Conservation (phyloP, 2,329 filamentous ascomycete species). For the Neofusicoccum sp. region DNA sequence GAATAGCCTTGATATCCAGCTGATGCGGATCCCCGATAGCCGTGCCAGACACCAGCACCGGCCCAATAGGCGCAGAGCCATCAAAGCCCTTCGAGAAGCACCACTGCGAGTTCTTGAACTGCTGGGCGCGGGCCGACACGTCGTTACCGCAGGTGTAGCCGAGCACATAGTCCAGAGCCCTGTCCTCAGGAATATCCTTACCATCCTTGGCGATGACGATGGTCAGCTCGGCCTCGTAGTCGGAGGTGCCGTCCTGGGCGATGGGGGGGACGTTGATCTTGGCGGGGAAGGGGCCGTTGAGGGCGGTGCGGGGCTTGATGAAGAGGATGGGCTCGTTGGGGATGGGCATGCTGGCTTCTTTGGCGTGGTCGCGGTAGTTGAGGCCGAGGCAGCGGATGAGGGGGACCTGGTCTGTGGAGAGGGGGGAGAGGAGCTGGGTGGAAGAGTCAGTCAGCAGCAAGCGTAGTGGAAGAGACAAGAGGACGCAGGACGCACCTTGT, state of each 20-base stretch:
- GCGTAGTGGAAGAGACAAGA: not conserved
- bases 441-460: not conserved
- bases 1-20: slow-evolving; percentile 46
- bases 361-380: slow-evolving; percentile 42
- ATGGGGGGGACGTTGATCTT: slow-evolving; percentile 50
- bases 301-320: slow-evolving; percentile 47
- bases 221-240: slow-evolving; percentile 41
- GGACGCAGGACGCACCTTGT: slow-evolving; percentile 21
- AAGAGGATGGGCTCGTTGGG: slow-evolving; percentile 67
- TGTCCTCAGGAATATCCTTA: slow-evolving; percentile 47
- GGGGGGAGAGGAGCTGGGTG: slow-evolving; percentile 31
- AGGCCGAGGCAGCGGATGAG: slow-evolving; percentile 48
- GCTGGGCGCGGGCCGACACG: slow-evolving; percentile 53
- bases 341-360: slow-evolving; percentile 59
- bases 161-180: slow-evolving; percentile 52
- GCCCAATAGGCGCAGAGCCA: slow-evolving; percentile 54
- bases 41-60: slow-evolving; percentile 45
- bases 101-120: slow-evolving; percentile 51
- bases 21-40: slow-evolving; percentile 45
- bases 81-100: slow-evolving; percentile 58
- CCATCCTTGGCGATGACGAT: slow-evolving; percentile 55
- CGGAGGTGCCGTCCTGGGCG: slow-evolving; percentile 48
- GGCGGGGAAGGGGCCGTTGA: slow-evolving; percentile 40
- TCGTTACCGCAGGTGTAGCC: slow-evolving; percentile 58
- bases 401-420: slow-evolving; percentile 36